Evolutionary conservation across 768 basidiomycete species (phyloP).

Genomic region (Leccinellum rugosiceps): DNA sequence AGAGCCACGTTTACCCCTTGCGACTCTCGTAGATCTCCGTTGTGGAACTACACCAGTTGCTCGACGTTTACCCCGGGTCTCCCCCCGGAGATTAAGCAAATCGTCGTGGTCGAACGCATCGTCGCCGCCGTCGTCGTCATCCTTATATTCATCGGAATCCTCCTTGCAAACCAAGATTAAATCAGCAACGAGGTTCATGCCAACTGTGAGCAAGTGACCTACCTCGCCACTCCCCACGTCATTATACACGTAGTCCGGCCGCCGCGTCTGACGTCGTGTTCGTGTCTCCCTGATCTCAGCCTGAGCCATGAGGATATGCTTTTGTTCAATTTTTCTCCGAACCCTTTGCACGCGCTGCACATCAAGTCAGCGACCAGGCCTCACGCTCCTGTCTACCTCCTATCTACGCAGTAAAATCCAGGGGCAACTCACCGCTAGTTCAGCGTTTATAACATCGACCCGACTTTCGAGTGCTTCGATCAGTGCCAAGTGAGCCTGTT

Average conservation of each 20-base stretch:
- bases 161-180: constrained; percentile 34
- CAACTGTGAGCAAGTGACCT: constrained; percentile 7
- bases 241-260: constrained; percentile 80
- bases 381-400: constrained; percentile 13
- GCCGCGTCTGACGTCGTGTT: constrained; percentile 67
- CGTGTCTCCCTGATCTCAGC: constrained; percentile 78
- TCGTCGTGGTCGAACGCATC: constrained; percentile 48
- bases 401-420: constrained; percentile 8
- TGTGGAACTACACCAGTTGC: constrained; percentile 34
- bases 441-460: constrained; percentile 62
- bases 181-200: constrained; percentile 25
- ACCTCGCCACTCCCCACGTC: constrained; percentile 64
- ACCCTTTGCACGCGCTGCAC: constrained; percentile 67
- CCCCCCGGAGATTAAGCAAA: constrained; percentile 37
- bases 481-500: constrained; percentile 58
- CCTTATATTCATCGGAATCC: constrained; percentile 66
- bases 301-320: constrained; percentile 61
- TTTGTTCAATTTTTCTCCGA: constrained; percentile 68
- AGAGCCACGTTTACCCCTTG: constrained; percentile 50
- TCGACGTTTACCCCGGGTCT: constrained; percentile 43
- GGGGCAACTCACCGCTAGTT: constrained; percentile 58
- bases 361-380: constrained; percentile 22
- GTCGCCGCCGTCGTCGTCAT: constrained; percentile 66
- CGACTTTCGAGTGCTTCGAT: constrained; percentile 62
- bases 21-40: constrained; percentile 55